Evolutionary conservation across 1,284 basidiomycete genomes (phyloP), one percentile per base, ranked within the genome.

Genomic region (Vanrija pseudolonga): DNA sequence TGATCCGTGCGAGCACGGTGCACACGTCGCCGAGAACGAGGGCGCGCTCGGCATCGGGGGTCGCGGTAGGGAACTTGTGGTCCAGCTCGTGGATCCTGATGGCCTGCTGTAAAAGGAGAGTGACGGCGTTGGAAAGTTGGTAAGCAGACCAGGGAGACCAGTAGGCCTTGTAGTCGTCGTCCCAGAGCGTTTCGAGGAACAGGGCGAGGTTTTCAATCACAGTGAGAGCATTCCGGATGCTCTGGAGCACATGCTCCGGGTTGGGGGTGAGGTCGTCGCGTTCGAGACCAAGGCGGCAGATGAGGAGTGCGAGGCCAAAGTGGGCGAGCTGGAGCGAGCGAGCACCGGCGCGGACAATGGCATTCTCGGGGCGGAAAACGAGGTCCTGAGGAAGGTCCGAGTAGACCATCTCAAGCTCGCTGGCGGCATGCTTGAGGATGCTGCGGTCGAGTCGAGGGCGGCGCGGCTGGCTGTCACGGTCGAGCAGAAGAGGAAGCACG

Each of bases 281-380:
- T 26, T 57, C 59, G 1, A 57, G 53, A 2, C 59, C 59, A 4
- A 61, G 45, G 5, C 59, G 59, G 45, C 55, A 56, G 47, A 57
- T 57, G 14, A 61, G 42, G 1, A 55, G 41, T 8, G 51, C 49
- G n/a, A 60, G 22, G 12, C 59, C 59, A 11, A 52, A 26, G 32
- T 60, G 59, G 1, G 52, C 43, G 8, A 60, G 55, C 26, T 60
- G 59, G 3, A 60, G 47, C 0, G 58, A 53, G 3, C 58, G 42
- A 0, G 47, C 43, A 7, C 47, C 38, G 36, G 19, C 36, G 14
- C 36, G 36, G 23, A 23, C 24, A 39, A 28, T 24, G 18, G 40
- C 15, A 43, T 32, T 26, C 22, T 45, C 15, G 2, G 39, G 50
- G 19, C 45, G 39, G 47, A 56, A 60, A 5, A 51, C n/a, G 2